Conservation (phyloP, 2,329 filamentous ascomycete species). For the Stemphylium lycopersici region DNA sequence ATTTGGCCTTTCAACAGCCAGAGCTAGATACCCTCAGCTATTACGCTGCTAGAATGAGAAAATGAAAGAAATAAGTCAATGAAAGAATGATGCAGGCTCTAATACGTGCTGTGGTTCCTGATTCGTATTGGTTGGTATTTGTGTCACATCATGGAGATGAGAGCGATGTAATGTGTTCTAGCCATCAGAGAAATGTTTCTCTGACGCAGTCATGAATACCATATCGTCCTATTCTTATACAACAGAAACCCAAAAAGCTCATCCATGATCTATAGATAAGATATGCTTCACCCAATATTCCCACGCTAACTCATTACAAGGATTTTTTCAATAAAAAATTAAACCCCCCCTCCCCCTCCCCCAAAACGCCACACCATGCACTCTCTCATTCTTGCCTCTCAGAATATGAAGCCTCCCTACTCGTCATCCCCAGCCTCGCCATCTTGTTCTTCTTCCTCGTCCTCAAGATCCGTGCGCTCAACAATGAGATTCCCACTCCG, state of each 20-base stretch:
- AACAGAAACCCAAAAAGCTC: not conserved
- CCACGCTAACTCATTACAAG: conserved; percentile 7
- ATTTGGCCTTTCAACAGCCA: conserved; percentile 30
- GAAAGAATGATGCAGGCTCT: no score
- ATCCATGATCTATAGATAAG: not conserved
- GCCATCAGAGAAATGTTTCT: not conserved
- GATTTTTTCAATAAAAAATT: no score
- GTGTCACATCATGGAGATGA: no score
- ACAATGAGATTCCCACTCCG: conserved; percentile 88
- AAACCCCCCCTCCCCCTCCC: no score
- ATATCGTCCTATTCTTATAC: not conserved
- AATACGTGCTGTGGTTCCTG: no score
- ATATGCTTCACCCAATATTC: not conserved
- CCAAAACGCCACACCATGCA: conserved; percentile 6
- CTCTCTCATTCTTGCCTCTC: not conserved
- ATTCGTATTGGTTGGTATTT: no score
- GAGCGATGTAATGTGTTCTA: no score
- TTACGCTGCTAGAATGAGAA: conserved; percentile 7
- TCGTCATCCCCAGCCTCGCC: conserved; percentile 16
- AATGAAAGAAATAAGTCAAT: not conserved
- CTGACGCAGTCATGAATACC: not conserved
- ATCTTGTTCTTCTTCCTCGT: conserved; percentile 59
- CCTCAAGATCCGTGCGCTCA: conserved; percentile 68
- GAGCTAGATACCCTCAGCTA: conserved; percentile 26
- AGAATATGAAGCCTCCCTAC: not conserved